Evolutionary conservation across 805 yeast genomes (phyloP), one percentile per base, ranked within the genome.

Genomic region (Metschnikowia cubensis): DNA sequence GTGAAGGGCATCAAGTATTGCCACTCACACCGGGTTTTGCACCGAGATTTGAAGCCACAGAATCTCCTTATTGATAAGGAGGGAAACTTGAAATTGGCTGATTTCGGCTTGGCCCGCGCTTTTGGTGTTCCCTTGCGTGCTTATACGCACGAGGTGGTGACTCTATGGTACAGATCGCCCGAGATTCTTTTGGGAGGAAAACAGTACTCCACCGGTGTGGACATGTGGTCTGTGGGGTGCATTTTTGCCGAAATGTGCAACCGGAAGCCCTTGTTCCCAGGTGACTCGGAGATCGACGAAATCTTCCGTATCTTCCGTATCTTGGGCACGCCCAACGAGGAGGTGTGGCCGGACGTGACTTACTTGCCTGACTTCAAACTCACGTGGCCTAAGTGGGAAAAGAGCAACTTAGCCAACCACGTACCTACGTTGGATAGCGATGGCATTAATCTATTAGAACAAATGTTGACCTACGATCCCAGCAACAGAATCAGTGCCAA

Each of bases 191-290:
- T 94, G 56, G 99, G 99, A 13, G 97, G 97, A 3, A 88, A 95
- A 59, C 97, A 94, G 63, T 94, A 94, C 68, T 89, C 97, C 34
- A 94, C 98, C 0, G 97, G 98, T 17, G 97, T 94, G 47, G 99
- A 94, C 67, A 90, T 94, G 87, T 94, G 99, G 99, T 89, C 97
- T 10, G 87, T 92, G 53, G 99, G 99, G 14, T 91, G 97, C 65
- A 94, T 94, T 43, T 87, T 94, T 67, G 99, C 97, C 6, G 99
- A 94, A 67, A 91, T 94, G 98, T 89, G 91, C 50, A 89, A 90
- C 60, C 83, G 99, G 49, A 89, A 89, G 66, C 97, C 99, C 7
- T 69, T 94, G 47, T 92, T 94, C 71, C 96, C 98, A 0, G 99
- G 99, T 5, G 97, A 94, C 66, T 89, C 96, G 10, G 99, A 94